Conservation (phyloP, 768 basidiomycete genomes). For the Rubroboletus pulcherrimus region DNA sequence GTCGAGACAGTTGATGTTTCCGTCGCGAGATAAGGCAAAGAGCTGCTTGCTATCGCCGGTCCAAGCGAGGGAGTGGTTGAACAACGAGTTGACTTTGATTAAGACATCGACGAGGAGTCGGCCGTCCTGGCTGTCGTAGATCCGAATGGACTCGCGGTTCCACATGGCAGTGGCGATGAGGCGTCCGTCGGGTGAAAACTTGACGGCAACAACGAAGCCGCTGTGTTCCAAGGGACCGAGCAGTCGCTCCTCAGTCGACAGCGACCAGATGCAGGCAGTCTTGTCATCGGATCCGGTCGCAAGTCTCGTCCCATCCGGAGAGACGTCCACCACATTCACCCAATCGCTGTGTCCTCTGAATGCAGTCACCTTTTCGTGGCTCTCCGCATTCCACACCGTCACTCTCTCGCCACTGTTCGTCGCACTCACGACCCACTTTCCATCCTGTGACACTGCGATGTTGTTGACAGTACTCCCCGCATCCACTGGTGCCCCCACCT, state of each 20-base stretch:
- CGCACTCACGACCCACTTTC: constrained; percentile 2
- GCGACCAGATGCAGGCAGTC: background rate
- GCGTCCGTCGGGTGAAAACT: background rate
- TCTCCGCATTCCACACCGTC: background rate
- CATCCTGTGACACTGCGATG: background rate
- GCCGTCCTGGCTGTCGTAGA: background rate
- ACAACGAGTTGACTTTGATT: too few relatives aligned
- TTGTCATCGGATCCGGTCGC: background rate
- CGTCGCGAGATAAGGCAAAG: too few relatives aligned
- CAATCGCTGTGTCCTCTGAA: background rate
- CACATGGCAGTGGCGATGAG: background rate
- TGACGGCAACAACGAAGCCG: background rate
- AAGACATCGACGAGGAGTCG: background rate
- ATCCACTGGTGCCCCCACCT: background rate
- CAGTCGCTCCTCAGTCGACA: background rate
- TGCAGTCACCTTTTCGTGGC: background rate
- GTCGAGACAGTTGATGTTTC: too few relatives aligned
- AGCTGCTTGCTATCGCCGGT: too few relatives aligned
- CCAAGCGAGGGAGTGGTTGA: too few relatives aligned
- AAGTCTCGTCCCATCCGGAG: background rate
- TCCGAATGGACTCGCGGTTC: background rate
- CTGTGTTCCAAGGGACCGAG: background rate
- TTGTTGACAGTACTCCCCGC: background rate
- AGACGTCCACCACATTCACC: background rate
- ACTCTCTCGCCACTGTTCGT: background rate